Evolutionary conservation across 2,329 filamentous ascomycete species (phyloP).

Genomic region (Pezicula radicicola): DNA sequence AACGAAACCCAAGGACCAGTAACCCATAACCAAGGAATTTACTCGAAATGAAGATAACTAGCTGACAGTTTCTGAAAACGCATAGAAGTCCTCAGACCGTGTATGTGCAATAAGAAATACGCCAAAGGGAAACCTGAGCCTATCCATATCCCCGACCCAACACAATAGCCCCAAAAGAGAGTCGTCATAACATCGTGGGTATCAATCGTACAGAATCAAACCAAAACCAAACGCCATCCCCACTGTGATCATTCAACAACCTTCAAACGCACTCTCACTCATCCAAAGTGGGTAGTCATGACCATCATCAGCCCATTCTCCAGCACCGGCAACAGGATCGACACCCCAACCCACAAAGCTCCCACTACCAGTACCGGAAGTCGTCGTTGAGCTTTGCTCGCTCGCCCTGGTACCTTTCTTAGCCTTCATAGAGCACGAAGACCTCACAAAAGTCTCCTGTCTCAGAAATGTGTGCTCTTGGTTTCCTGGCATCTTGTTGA

Average conservation of each 20-base stretch:
- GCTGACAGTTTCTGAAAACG: no score
- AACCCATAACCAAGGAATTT: no score
- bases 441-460: slow-evolving; percentile 3
- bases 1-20: no score
- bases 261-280: slow-evolving; percentile 5
- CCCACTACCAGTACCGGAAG: slow-evolving; percentile 5
- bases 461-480: background rate
- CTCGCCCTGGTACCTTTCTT: slow-evolving; percentile 15
- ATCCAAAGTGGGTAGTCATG: slow-evolving; percentile 10
- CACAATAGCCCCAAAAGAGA: background rate
- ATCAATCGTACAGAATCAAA: slow-evolving; percentile 3
- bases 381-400: slow-evolving; percentile 8
- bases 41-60: no score
- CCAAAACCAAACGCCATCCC: background rate
- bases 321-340: slow-evolving; percentile 9
- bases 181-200: slow-evolving; percentile 1
- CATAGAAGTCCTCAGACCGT: no score
- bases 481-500: background rate
- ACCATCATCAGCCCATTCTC: slow-evolving; percentile 15
- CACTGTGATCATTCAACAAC: background rate
- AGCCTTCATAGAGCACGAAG: slow-evolving; percentile 1
- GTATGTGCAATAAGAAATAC: background rate
- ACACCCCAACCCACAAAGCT: slow-evolving; percentile 7
- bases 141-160: no score
- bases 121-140: background rate